phyloP scores from a whole-genome alignment of 202 grass and related monocot species.

The Bolboschoenoplectus hybrid region DNA sequence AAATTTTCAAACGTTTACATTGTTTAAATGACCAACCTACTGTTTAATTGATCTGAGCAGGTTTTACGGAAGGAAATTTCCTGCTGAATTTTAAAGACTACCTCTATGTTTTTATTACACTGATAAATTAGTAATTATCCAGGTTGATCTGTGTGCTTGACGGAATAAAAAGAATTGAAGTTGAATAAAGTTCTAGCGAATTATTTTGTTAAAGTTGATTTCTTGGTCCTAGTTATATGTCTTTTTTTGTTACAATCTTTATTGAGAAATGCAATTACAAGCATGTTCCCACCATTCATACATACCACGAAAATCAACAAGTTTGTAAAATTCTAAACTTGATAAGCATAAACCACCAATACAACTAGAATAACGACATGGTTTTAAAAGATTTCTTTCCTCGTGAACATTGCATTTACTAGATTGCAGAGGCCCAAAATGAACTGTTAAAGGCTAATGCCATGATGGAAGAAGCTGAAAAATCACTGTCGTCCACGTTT shows the following conservation, averaged over 20 bases:
- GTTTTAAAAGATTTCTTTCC: neutral
- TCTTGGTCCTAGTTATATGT: neutral
- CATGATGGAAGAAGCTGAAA: conserved; percentile 81
- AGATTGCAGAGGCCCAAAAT: conserved; percentile 80
- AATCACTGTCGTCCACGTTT: conserved; percentile 54
- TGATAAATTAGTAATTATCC: neutral
- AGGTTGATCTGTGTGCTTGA: neutral
- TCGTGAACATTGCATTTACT: conserved; percentile 7
- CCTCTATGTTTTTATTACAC: neutral
- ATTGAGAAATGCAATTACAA: neutral
- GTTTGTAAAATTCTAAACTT: neutral
- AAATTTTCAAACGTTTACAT: neutral
- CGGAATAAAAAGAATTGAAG: neutral
- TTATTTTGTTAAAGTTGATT: neutral
- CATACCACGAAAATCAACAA: neutral
- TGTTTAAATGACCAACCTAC: neutral
- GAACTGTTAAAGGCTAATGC: conserved; percentile 74
- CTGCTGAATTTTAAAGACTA: neutral
- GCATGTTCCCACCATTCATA: neutral
- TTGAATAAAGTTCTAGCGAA: neutral
- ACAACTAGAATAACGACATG: neutral
- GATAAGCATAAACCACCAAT: neutral
- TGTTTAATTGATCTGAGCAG: neutral
- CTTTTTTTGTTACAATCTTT: neutral
- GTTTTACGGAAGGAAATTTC: neutral